Base-by-base conservation (phyloP, 441 rosid species). In the Theobroma grandiflorum region DNA sequence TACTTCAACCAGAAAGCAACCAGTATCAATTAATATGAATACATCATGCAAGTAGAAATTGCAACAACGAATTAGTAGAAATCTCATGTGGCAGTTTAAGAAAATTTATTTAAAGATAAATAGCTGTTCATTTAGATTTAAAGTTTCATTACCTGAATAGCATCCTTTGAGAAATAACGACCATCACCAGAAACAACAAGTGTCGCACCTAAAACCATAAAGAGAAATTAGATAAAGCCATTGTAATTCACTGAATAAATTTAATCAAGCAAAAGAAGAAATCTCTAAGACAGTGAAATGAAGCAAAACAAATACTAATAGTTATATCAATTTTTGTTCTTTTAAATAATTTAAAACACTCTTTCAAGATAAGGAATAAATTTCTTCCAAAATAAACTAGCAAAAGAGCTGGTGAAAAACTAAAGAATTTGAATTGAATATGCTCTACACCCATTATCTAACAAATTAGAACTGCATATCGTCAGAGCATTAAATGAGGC, bases 171-270 rank as follows among this genome's bases (percentile, higher is more conserved):
- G 86, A 49, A 97, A 84, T 95, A 97, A 78, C 99, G 97, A 43
- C 99, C 99, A 90, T 97, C 99, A 80, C 99, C 99, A 87, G 99
- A 95, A 84, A 97, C 99, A 81, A 95, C 98, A 14, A 97, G 98
- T 22, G 98, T 95, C 78, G 94, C 97, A 83, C 99, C 99, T 97
- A 82, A 75, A 83, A 63, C 72, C 8, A 73, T 7, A 43, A 81
- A 78, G 18, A 79, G 26, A 68, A 55, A 72, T 50, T 50, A 52
- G 81, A 69, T 37, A 72, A 35, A 31, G 47, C 22, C 38, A 12
- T 38, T 38, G 53, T 58, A 58, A 58, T 58, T 5, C 53, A 58
- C 38, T 58, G 22, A 40, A 74, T 74, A 15, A 7, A 74, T 26
- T 40, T 26, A 22, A 58, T 14, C 52, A 57, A 40, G 65, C 10